Base-by-base conservation (phyloP, 345 rosid species). In the Camelina sativa region DNA sequence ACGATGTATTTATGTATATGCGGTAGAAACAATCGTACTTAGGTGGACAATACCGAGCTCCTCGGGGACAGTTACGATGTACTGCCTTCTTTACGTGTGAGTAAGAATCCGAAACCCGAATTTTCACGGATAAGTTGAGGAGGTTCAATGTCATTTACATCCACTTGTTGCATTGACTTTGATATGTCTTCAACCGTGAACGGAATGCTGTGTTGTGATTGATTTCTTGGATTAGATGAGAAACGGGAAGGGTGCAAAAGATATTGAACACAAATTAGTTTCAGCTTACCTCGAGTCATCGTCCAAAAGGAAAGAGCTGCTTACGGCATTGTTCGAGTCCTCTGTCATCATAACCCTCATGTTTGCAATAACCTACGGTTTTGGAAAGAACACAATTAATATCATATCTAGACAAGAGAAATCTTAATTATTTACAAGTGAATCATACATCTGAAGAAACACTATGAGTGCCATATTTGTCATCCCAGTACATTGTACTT, bases 401-500 rank as follows among this genome's bases (percentile, higher is more conserved):
- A 79, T 44, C 53, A 64, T 19, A 41, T 59, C 22, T n/a, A 59
- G 44, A 53, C 16, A 11, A 62, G 4, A 60, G 32, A 54, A 67
- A 61, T 22, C n/a, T 61, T 35, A 67, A n/a, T 32, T n/a, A 19
- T 43, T 28, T 35, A 65, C 16, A 67, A 65, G 72, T 37, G 57
- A 38, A 25, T 69, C 96, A 85, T 82, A 95, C 99, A 46, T 95
- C 98, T 13, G 98, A 88, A 54, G 98, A 95, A 52, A 92, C 99
- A 13, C 91, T 95, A 63, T 88, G 99, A 0, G 98, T 92, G 76
- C 97, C 99, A 50, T 92, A 92, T 80, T 95, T 95, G 82, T 92
- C 99, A 82, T 95, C 99, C 98, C 99, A 95, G 77, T 95, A 95
- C 98, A 95, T 95, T n/a, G 99, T 95, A 81, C 98, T 90, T 68